phyloP scores from a whole-genome alignment of 2,329 filamentous ascomycete genomes.

The Xylaria sp. region DNA sequence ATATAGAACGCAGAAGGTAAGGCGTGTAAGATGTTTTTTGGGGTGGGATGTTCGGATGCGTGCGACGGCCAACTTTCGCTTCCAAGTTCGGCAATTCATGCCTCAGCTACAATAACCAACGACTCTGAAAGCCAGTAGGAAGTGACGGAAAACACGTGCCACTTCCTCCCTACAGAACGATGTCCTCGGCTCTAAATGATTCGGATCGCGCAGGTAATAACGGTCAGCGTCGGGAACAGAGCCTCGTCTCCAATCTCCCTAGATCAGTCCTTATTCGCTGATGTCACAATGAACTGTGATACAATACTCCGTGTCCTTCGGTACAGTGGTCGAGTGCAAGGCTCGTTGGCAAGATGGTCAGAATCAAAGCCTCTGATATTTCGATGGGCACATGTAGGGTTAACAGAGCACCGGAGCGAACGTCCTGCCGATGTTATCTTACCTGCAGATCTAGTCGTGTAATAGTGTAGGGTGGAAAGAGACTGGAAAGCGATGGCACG shows the following conservation, averaged over 20 bases:
- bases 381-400: conserved; percentile 17
- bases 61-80: conserved; percentile 30
- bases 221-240: conserved; percentile 1
- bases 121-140: conserved; percentile 9
- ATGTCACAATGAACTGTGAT: conserved; percentile 9
- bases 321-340: conserved; percentile 7
- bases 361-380: not conserved
- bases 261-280: not conserved
- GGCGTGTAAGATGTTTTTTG: conserved; percentile 1
- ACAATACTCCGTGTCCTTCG: not conserved
- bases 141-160: conserved; percentile 14
- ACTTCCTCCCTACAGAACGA: not conserved
- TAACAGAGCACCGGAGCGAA: conserved; percentile 14
- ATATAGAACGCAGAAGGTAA: not conserved
- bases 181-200: conserved; percentile 16
- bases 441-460: conserved; percentile 31
- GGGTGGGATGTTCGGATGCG: conserved; percentile 20
- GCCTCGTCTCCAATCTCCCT: conserved; percentile 3
- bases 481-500: conserved; percentile 27
- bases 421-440: conserved; percentile 25
- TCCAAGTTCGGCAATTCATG: conserved; percentile 31
- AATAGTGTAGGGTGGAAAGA: conserved; percentile 18
- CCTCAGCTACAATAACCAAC: conserved; percentile 32
- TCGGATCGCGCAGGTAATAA: conserved; percentile 1
- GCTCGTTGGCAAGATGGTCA: conserved; percentile 11